Percentiles rank a stretch among this genome's conserved stretches.
phyloP scores from a whole-genome alignment of 129 eudicot species.

The Tagetes erecta region DNA sequence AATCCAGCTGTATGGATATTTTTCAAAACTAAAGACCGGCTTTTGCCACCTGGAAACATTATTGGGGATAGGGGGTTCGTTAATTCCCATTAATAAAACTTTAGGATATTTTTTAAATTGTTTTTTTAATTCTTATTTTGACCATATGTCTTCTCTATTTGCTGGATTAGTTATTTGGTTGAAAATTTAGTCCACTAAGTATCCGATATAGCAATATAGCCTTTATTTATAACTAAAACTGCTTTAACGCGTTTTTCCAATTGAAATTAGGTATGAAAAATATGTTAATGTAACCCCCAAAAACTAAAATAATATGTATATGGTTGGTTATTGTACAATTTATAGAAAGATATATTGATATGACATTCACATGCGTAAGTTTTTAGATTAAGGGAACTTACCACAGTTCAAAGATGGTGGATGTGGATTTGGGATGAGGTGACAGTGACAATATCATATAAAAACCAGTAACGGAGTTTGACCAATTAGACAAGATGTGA shows the following conservation, averaged over 20 bases:
- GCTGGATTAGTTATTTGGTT: conserved; percentile 6
- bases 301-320: not conserved
- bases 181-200: conserved; percentile 1
- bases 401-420: too few relatives aligned
- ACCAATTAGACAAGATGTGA: too few relatives aligned
- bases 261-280: not conserved
- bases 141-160: conserved; percentile 7
- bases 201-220: not conserved
- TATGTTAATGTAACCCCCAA: not conserved
- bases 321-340: too few relatives aligned
- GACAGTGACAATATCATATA: too few relatives aligned
- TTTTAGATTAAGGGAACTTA: too few relatives aligned
- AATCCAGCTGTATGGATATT: conserved; percentile 12
- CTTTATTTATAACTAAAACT: not conserved
- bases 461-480: too few relatives aligned
- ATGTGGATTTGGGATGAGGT: too few relatives aligned
- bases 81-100: conserved; percentile 17
- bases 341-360: too few relatives aligned
- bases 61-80: conserved; percentile 9
- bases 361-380: too few relatives aligned
- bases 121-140: not conserved
- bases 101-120: not conserved
- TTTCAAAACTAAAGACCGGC: not conserved
- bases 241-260: not conserved
- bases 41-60: conserved; percentile 17